phyloP scores from a whole-genome alignment of 139 green algal species.

The Coccomyxa sp. region DNA sequence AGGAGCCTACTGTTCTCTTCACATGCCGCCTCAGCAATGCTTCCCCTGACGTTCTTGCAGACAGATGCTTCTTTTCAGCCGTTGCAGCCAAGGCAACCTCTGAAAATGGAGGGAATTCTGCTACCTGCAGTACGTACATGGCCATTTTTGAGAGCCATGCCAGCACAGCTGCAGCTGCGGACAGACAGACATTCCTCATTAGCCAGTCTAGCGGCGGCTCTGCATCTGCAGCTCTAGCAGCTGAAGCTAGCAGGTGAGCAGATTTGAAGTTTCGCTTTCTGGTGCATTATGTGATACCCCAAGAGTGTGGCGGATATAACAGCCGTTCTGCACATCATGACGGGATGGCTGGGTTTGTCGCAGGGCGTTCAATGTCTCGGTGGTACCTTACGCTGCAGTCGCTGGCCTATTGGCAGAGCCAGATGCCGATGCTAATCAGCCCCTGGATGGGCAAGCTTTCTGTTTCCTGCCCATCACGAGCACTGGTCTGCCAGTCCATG shows the following conservation, averaged over 20 bases:
- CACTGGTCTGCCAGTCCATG: conserved; percentile 52
- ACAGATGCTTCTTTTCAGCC: too few species aligned
- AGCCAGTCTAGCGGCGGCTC: conserved; percentile 36
- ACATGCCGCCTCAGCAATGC: too few species aligned
- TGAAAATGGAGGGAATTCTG: too few species aligned
- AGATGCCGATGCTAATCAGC: background rate
- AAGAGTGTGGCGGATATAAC: too few species aligned
- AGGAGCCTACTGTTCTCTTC: conserved; percentile 7
- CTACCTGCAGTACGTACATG: too few species aligned
- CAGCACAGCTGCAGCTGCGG: background rate
- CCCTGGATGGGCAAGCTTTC: conserved; percentile 26
- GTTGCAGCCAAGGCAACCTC: too few species aligned
- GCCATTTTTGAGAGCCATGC: too few species aligned
- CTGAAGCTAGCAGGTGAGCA: conserved; percentile 13
- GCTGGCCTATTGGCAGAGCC: conserved; percentile 25
- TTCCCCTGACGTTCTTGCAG: too few species aligned
- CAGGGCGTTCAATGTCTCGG: conserved; percentile 38
- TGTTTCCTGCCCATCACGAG: conserved; percentile 73
- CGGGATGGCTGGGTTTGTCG: too few species aligned
- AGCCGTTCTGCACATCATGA: too few species aligned
- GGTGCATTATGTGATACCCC: too few species aligned
- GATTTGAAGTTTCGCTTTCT: too few species aligned
- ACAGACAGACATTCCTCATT: conserved; percentile 35
- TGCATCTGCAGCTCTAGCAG: conserved; percentile 22
- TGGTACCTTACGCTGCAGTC: conserved; percentile 61